Evolutionary conservation across 805 yeast species (phyloP).

Genomic region (Nakazawaea anatomiae): DNA sequence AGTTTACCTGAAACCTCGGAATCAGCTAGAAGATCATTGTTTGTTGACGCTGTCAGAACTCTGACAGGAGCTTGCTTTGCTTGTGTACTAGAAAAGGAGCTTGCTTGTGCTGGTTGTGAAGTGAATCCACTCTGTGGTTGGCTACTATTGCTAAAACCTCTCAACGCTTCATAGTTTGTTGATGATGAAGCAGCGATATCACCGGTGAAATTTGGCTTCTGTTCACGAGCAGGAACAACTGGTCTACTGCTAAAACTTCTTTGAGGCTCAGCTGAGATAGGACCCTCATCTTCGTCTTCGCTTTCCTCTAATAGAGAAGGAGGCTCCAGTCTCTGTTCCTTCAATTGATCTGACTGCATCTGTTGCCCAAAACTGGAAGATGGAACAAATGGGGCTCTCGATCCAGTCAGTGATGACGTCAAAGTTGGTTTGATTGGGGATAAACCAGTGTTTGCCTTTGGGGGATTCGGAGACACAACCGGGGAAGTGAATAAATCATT

Average conservation of each 20-base stretch:
- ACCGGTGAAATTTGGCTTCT: conserved; percentile 26
- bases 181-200: conserved; percentile 17
- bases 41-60: conserved; percentile 14
- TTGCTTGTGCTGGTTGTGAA: conserved; percentile 11
- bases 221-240: conserved; percentile 27
- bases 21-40: conserved; percentile 52
- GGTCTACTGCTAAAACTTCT: conserved; percentile 23
- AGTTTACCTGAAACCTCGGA: conserved; percentile 59
- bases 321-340: conserved; percentile 18
- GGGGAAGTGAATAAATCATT: conserved; percentile 49
- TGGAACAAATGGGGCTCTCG: conserved; percentile 58
- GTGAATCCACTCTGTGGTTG: conserved; percentile 11
- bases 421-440: conserved; percentile 12
- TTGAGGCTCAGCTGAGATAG: conserved; percentile 15
- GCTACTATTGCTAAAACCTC: conserved; percentile 18
- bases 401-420: conserved; percentile 26
- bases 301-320: conserved; percentile 28
- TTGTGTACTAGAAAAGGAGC: conserved; percentile 1
- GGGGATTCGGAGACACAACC: conserved; percentile 15
- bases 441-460: conserved; percentile 4
- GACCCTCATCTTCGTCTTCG: conserved; percentile 29
- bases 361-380: conserved; percentile 82
- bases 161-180: conserved; percentile 46
- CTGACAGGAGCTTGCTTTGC: conserved; percentile 14
- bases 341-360: conserved; percentile 31